Base-by-base conservation (phyloP, 192 early-diverging fungal genomes). In the Backusella sp. region DNA sequence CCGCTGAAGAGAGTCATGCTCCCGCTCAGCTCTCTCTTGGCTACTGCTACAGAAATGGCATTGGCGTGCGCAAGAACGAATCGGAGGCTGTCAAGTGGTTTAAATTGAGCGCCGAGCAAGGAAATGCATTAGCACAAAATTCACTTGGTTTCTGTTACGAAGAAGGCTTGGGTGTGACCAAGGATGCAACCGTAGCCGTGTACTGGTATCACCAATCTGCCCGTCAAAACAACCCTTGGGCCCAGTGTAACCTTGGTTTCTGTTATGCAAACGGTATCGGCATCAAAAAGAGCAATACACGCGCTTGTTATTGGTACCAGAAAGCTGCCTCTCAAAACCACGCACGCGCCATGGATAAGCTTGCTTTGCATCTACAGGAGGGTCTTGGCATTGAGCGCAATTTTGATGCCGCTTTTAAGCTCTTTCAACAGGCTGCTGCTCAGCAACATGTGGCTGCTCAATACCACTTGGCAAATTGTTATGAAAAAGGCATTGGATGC, bases 131-230 rank as follows among this genome's bases (percentile, higher is more conserved):
- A 8, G 88, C 87, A 3, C 86, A 88, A 73, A 37, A 39, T 74
- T 93, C 92, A 15, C 86, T 96, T 32, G 95, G 94, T 3, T 91
- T 90, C 74, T 85, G 94, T 35, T 95, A 93, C 72, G 92, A 95
- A 68, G 92, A 94, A 79, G 94, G 94, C 1, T 76, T 91, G 4
- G 94, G 94, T 14, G 81, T 88, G 3, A 79, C 62, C 41, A 84
- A 86, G 77, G 81, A 87, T 53, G 77, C 23, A 46, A 23, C 80
- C 23, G 85, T 89, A 77, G 91, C 94, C 15, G 82, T 92, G 1
- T 77, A 84, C 34, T 88, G 93, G 81, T 88, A 94, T 75, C 83
- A 89, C 37, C 80, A 86, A 72, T 90, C 94, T 4, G 92, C 93
- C 6, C 76, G 89, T 36, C 83, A 90, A 72, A 88, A 91, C 76